Evolutionary conservation across 257 asterid species (phyloP).

Genomic region (Craterostigma plantagineum): DNA sequence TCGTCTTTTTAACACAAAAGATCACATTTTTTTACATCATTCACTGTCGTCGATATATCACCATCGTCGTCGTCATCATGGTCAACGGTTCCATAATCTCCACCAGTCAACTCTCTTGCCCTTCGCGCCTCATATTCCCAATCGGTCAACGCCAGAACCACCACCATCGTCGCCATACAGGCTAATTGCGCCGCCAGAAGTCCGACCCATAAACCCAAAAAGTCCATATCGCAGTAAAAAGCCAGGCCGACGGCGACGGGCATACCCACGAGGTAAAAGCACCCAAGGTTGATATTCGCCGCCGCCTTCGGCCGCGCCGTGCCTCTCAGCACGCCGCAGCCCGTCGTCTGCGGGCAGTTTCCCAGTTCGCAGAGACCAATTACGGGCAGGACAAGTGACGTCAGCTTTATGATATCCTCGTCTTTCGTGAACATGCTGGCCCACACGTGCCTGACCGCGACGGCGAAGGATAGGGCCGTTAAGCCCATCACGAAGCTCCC

Average conservation of each 20-base stretch:
- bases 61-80: too few relatives aligned
- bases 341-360: slow-evolving; percentile 56
- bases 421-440: slow-evolving; percentile 40
- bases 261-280: slow-evolving; percentile 42
- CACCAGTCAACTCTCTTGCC: slow-evolving; percentile 24
- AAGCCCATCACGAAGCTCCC: slow-evolving; percentile 27
- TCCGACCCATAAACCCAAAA: slow-evolving; percentile 46
- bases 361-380: slow-evolving; percentile 56
- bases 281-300: slow-evolving; percentile 40
- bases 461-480: slow-evolving; percentile 22
- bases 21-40: too few relatives aligned
- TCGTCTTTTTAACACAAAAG: too few relatives aligned
- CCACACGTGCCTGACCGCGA: slow-evolving; percentile 31
- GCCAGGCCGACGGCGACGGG: slow-evolving; percentile 37
- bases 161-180: slow-evolving; percentile 36
- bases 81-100: slow-evolving; percentile 3
- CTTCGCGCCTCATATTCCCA: slow-evolving; percentile 34
- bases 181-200: slow-evolving; percentile 39
- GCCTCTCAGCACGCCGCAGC: slow-evolving; percentile 46
- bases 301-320: slow-evolving; percentile 52
- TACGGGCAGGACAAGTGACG: slow-evolving; percentile 32
- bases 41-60: too few relatives aligned
- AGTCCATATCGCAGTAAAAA: slow-evolving; percentile 27
- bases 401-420: slow-evolving; percentile 21
- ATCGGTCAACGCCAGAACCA: slow-evolving; percentile 27